Conservation (phyloP, 331 rosid species). For the Arachis monticola region DNA sequence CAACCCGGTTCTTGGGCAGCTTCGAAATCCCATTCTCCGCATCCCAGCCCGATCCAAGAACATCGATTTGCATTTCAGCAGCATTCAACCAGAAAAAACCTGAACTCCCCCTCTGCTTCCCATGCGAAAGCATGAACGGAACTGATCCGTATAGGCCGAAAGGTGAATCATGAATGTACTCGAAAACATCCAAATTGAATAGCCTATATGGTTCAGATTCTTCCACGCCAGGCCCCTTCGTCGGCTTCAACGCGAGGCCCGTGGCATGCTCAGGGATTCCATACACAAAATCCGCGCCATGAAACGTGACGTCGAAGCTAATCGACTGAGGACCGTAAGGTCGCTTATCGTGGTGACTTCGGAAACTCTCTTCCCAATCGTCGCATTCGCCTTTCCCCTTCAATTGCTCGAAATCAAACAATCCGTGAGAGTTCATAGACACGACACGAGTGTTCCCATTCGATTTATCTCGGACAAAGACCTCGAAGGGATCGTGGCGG, state of each 20-base stretch:
- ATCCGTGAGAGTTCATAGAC: conserved; percentile 81
- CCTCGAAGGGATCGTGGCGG: conserved; percentile 89
- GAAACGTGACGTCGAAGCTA: conserved; percentile 84
- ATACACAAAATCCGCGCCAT: conserved; percentile 79
- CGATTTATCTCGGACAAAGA: conserved; percentile 64
- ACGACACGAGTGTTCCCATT: conserved; percentile 64
- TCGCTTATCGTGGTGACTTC: conserved; percentile 68
- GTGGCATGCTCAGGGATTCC: conserved; percentile 96
- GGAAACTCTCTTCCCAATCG: conserved; percentile 83
- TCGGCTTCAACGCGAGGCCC: conserved; percentile 75
- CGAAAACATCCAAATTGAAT: conserved; percentile 91
- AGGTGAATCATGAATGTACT: conserved; percentile 81
- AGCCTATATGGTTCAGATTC: conserved; percentile 88
- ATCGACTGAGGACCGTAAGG: conserved; percentile 95
- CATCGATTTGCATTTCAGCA: conserved; percentile 99
- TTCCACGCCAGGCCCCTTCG: conserved; percentile 83
- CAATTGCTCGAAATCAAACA: conserved; percentile 90
- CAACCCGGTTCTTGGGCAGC: conserved; percentile 58
- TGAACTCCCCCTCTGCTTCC: conserved; percentile 65
- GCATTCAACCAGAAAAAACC: conserved; percentile 98
- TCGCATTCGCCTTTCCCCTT: conserved; percentile 68
- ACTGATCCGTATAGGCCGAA: conserved; percentile 92
- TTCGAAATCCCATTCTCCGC: conserved; percentile 66
- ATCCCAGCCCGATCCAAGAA: conserved; percentile 88
- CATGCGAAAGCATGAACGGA: conserved; percentile 94